Percentiles rank a stretch among this genome's conserved stretches.
phyloP scores from a whole-genome alignment of 169 alveolate species.

The Besnoitia besnoiti region DNA sequence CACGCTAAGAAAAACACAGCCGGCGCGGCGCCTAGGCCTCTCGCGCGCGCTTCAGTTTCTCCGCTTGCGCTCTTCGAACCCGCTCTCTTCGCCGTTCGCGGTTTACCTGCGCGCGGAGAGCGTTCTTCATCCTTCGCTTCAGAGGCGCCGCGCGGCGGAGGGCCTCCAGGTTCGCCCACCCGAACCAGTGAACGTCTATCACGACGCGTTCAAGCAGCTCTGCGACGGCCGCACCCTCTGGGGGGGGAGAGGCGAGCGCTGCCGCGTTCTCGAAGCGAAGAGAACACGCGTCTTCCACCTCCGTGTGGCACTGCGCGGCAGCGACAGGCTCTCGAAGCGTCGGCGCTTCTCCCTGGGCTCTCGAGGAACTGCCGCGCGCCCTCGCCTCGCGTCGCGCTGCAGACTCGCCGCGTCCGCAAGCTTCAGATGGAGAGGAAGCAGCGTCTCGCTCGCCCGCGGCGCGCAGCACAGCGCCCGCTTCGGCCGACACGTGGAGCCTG shows the following conservation, averaged over 20 bases:
- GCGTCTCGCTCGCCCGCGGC: not conserved
- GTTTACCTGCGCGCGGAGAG: not conserved
- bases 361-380: not conserved
- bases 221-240: too few species aligned
- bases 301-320: too few species aligned
- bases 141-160: not conserved
- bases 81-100: not conserved
- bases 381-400: too few species aligned
- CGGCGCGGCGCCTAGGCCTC: too few species aligned
- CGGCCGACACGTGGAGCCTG: not conserved
- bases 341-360: not conserved
- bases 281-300: not conserved
- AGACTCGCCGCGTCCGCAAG: too few species aligned
- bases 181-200: conserved; percentile 13
- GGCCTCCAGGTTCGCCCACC: not conserved
- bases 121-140: not conserved
- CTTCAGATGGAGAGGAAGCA: not conserved
- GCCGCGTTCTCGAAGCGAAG: too few species aligned
- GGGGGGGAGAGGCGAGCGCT: too few species aligned
- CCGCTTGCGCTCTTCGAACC: not conserved
- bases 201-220: not conserved
- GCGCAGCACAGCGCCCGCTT: not conserved
- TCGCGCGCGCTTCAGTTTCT: too few species aligned
- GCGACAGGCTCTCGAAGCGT: not conserved
- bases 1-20: not conserved